A percentile compares a stretch with the other conserved stretches of the same genome.
Conservation (phyloP, 441 rosid genomes). For the Gossypium davidsonii region DNA sequence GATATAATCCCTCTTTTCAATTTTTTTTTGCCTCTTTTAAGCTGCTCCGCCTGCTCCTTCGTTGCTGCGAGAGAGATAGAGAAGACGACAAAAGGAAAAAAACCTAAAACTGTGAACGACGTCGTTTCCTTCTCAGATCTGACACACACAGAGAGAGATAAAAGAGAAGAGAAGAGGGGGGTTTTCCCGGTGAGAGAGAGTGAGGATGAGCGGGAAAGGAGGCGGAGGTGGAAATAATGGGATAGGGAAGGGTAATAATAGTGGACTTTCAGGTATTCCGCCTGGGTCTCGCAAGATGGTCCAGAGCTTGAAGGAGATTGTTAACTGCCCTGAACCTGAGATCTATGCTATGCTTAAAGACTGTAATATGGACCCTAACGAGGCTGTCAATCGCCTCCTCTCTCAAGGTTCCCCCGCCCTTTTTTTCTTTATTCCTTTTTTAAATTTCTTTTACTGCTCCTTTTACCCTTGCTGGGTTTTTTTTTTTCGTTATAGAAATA, state of each 20-base stretch:
- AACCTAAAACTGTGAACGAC: neutral
- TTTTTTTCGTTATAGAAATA: neutral
- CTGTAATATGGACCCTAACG: conserved; percentile 98
- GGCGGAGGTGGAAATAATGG: conserved; percentile 47
- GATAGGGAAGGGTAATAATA: conserved; percentile 39
- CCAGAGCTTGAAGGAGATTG: conserved; percentile 92
- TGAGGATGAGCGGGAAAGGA: conserved; percentile 49
- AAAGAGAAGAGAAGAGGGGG: neutral
- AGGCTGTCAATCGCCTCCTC: conserved; percentile 91
- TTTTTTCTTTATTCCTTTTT: neutral
- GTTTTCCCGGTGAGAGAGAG: conserved; percentile 10
- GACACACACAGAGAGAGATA: neutral
- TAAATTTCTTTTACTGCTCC: neutral
- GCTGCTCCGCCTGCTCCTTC: neutral
- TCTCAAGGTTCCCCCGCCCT: conserved; percentile 51
- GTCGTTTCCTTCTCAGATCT: conserved; percentile 9
- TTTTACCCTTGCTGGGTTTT: neutral
- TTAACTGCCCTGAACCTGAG: conserved; percentile 81
- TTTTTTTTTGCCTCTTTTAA: neutral
- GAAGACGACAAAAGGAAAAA: neutral
- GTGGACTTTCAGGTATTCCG: conserved; percentile 65
- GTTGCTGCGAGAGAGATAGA: neutral
- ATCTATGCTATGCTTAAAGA: conserved; percentile 93
- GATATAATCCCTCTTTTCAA: neutral
- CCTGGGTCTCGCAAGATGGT: conserved; percentile 77